Evolutionary conservation across 257 asterid genomes (phyloP).

Genomic region (Plantago ovata): DNA sequence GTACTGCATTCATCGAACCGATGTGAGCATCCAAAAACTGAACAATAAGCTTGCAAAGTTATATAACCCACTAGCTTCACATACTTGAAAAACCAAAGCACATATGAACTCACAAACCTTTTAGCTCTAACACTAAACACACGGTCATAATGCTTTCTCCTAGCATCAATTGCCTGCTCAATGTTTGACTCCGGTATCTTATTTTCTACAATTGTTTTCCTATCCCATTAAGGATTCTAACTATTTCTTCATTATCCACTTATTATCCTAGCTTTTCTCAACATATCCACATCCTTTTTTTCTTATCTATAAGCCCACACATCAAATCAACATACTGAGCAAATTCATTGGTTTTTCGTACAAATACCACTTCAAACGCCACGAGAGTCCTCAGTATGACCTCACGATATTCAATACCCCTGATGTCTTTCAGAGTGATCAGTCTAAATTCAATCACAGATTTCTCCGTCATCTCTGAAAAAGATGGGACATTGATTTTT

Average conservation of each 20-base stretch:
- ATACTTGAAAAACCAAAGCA: constrained; percentile 20
- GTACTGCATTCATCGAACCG: constrained; percentile 8
- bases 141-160: constrained; percentile 29
- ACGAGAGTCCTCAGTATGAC: constrained; percentile 45
- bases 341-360: constrained; percentile 26
- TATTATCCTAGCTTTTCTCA: constrained; percentile 33
- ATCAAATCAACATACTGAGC: constrained; percentile 49
- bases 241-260: constrained; percentile 37
- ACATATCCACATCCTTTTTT: constrained; percentile 40
- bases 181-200: constrained; percentile 21
- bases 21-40: constrained; percentile 27
- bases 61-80: constrained; percentile 24
- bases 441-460: constrained; percentile 24
- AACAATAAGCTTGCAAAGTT: constrained; percentile 40
- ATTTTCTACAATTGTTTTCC: constrained; percentile 23
- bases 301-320: constrained; percentile 43
- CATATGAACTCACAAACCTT: constrained; percentile 23
- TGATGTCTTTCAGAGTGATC: constrained; percentile 25
- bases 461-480: constrained; percentile 20
- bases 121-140: constrained; percentile 22
- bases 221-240: constrained; percentile 34
- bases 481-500: constrained; percentile 36
- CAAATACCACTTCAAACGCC: constrained; percentile 43
- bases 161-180: constrained; percentile 36
- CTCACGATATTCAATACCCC: constrained; percentile 30